A percentile compares a stretch with the other conserved stretches of the same genome.
Conservation (phyloP, 2,329 filamentous ascomycete genomes). For the Aureobasidium sp. region DNA sequence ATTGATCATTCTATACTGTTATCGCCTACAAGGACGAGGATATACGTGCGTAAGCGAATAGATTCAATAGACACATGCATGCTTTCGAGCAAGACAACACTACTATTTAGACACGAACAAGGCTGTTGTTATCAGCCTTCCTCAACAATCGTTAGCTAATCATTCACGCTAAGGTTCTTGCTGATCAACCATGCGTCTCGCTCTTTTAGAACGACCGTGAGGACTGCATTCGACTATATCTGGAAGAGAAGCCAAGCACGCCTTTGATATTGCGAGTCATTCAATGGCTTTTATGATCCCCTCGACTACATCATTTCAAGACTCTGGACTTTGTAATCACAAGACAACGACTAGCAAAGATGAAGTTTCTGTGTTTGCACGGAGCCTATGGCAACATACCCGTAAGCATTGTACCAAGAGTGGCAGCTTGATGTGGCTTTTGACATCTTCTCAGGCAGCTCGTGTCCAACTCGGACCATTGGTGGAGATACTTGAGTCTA, state of each 20-base stretch:
- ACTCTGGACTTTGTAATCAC: background rate
- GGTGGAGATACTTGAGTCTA: background rate
- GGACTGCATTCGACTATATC: background rate
- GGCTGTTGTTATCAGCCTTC: background rate
- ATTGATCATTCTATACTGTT: background rate
- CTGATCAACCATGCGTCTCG: background rate
- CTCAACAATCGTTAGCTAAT: background rate
- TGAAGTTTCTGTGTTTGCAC: conserved; percentile 3
- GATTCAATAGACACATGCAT: background rate
- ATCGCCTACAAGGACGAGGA: background rate
- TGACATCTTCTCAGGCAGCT: background rate
- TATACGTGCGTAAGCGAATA: background rate
- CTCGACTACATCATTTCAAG: background rate
- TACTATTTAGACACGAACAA: background rate
- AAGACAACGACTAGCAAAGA: background rate
- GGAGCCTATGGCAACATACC: conserved; percentile 11
- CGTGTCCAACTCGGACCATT: background rate
- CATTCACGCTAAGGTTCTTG: background rate
- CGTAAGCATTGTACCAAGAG: background rate
- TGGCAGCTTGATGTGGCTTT: background rate
- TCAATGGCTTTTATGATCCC: background rate
- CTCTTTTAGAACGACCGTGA: background rate
- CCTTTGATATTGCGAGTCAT: background rate
- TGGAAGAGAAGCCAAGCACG: background rate
- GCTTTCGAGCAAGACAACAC: background rate